phyloP scores from a whole-genome alignment of 2,329 filamentous ascomycete species.

The Huntiella omanensis region DNA sequence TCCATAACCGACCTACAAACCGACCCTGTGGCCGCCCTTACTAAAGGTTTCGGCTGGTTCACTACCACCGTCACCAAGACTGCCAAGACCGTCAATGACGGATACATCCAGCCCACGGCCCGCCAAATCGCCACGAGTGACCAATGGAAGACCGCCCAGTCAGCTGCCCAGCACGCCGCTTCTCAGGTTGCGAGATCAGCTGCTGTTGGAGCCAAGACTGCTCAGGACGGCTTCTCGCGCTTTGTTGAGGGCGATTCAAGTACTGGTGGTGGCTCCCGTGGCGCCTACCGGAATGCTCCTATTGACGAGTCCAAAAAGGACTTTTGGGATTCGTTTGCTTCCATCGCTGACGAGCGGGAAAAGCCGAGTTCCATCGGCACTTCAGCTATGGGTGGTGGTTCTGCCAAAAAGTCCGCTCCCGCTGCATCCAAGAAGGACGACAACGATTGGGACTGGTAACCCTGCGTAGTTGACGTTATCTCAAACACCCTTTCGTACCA shows the following conservation, averaged over 20 bases:
- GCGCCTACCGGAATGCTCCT: slow-evolving; percentile 20
- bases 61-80: slow-evolving; percentile 72
- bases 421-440: slow-evolving; percentile 25
- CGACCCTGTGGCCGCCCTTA: slow-evolving; percentile 73
- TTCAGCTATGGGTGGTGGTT: slow-evolving; percentile 27
- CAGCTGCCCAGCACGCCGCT: slow-evolving; percentile 33
- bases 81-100: slow-evolving; percentile 77
- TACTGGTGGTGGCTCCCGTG: slow-evolving; percentile 11
- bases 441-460: slow-evolving; percentile 50
- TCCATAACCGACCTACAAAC: slow-evolving; percentile 76
- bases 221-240: slow-evolving; percentile 61
- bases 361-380: slow-evolving; percentile 27
- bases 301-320: slow-evolving; percentile 52
- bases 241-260: slow-evolving; percentile 62
- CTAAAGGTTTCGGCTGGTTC: slow-evolving; percentile 91
- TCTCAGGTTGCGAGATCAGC: slow-evolving; percentile 49
- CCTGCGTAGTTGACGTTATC: not conserved
- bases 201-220: slow-evolving; percentile 51
- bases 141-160: slow-evolving; percentile 38
- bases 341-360: slow-evolving; percentile 38
- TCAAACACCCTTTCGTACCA: no score
- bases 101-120: slow-evolving; percentile 82
- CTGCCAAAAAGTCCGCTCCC: not conserved
- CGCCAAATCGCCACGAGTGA: slow-evolving; percentile 60
- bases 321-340: slow-evolving; percentile 86